A percentile compares a stretch with the other conserved stretches of the same genome.
Conservation (phyloP, 2,329 filamentous ascomycete species). For the Sclerotinia glacialis region DNA sequence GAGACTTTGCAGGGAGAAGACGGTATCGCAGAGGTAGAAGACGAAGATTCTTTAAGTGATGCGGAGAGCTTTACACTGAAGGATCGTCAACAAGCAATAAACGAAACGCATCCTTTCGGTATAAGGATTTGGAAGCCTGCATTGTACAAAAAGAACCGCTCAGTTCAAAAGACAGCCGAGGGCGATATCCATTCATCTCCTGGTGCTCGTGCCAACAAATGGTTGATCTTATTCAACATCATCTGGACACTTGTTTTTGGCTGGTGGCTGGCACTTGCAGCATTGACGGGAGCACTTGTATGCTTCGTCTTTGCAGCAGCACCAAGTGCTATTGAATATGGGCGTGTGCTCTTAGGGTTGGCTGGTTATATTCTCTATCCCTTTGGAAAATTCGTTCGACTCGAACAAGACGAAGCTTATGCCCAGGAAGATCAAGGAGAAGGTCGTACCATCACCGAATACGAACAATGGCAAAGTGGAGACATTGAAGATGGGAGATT, state of each 20-base stretch:
- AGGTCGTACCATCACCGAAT: conserved; percentile 95
- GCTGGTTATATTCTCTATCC: conserved; percentile 89
- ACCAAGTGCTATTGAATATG: conserved; percentile 81
- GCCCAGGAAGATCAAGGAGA: conserved; percentile 92
- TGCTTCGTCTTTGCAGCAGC: conserved; percentile 79
- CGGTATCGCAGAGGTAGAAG: conserved; percentile 44
- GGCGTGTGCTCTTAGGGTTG: conserved; percentile 78
- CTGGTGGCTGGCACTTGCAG: conserved; percentile 87
- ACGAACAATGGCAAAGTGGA: conserved; percentile 98
- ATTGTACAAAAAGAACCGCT: conserved; percentile 94
- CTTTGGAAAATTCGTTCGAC: conserved; percentile 91
- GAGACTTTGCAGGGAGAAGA: conserved; percentile 38
- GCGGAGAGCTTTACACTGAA: conserved; percentile 97
- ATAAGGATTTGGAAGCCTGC: conserved; percentile 99
- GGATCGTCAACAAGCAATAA: conserved; percentile 95
- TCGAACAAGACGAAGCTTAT: conserved; percentile 93
- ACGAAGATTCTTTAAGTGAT: conserved; percentile 68
- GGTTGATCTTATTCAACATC: conserved; percentile 84
- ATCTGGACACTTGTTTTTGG: conserved; percentile 90
- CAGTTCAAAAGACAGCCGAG: conserved; percentile 93
- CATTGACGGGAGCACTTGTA: conserved; percentile 68
- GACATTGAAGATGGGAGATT: conserved; percentile 93
- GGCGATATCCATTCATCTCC: conserved; percentile 95
- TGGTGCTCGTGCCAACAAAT: conserved; percentile 77
- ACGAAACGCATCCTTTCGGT: conserved; percentile 97